These are phyloP conservation scores for Phytophthora pini DNA, from an alignment of 352 stramenopile species.

Conservation along the genomic window DNA sequence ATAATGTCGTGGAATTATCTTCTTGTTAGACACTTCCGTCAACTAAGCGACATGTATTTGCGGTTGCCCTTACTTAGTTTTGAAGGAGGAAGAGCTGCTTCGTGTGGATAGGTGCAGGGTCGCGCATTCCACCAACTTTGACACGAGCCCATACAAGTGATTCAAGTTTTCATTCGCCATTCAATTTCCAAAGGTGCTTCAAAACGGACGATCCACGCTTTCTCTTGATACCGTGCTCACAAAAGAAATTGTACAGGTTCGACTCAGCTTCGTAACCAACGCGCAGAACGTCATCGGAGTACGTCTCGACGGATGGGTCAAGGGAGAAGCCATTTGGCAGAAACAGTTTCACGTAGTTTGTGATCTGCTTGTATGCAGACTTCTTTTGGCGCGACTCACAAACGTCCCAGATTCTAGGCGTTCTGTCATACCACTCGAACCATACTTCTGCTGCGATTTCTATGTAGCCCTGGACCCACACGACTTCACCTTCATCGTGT, in stretches of 20 bases:
- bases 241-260: constrained; percentile 10
- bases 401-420: constrained; percentile 6
- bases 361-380: constrained; percentile 11
- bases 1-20: too few relatives aligned
- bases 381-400: constrained; percentile 11
- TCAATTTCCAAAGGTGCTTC: constrained; percentile 3
- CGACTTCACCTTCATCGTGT: not conserved
- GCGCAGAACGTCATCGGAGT: not conserved
- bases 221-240: constrained; percentile 6
- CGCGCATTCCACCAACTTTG: not conserved
- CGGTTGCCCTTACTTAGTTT: not conserved
- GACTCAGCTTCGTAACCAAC: constrained; percentile 4
- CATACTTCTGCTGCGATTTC: constrained; percentile 1
- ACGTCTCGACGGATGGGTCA: not conserved
- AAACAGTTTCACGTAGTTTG: constrained; percentile 19
- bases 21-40: not conserved
- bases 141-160: not conserved
- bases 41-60: not conserved
- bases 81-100: not conserved
- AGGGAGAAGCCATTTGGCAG: constrained; percentile 10
- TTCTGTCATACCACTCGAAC: constrained; percentile 20
- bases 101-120: not conserved
- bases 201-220: constrained; percentile 8
- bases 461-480: not conserved
- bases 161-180: constrained; percentile 9